phyloP scores from a whole-genome alignment of 805 yeast species.

The Pichia cabralensis region DNA sequence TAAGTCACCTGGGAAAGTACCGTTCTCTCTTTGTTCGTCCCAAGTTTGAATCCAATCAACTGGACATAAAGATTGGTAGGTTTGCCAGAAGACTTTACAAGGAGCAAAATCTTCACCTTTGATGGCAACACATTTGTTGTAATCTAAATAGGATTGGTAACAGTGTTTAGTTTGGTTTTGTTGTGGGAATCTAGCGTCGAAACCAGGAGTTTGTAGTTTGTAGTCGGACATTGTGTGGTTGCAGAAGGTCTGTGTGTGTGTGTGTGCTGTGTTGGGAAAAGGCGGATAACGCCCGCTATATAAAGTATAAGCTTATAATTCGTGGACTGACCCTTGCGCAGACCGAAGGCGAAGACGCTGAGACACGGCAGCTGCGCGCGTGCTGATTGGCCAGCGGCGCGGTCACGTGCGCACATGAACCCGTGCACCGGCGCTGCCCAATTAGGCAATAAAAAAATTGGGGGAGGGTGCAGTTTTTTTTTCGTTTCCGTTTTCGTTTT shows the following conservation, averaged over 20 bases:
- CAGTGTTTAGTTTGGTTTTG: conserved; percentile 98
- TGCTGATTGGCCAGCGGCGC: too few relatives aligned
- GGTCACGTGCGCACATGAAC: too few relatives aligned
- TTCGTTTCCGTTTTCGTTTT: too few relatives aligned
- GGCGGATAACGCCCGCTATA: too few relatives aligned
- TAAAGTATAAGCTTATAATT: too few relatives aligned
- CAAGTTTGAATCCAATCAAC: conserved; percentile 77
- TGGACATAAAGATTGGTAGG: conserved; percentile 82
- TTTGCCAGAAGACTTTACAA: conserved; percentile 88
- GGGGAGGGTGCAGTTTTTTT: too few relatives aligned
- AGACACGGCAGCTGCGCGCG: too few relatives aligned
- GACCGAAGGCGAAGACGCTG: too few relatives aligned
- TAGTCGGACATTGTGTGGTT: conserved; percentile 27
- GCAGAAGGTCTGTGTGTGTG: background rate
- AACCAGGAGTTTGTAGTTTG: conserved; percentile 56
- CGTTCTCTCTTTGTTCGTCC: conserved; percentile 69
- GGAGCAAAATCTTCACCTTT: conserved; percentile 99
- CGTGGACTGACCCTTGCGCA: too few relatives aligned
- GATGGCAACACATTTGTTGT: conserved; percentile 92
- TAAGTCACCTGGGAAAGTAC: conserved; percentile 32
- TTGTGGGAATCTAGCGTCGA: conserved; percentile 93
- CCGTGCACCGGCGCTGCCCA: too few relatives aligned
- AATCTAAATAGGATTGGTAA: conserved; percentile 96
- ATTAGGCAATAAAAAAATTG: too few relatives aligned
- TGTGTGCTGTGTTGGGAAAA: too few relatives aligned